Conservation (phyloP, 352 stramenopile species). For the Phytophthora macrochlamydospora region DNA sequence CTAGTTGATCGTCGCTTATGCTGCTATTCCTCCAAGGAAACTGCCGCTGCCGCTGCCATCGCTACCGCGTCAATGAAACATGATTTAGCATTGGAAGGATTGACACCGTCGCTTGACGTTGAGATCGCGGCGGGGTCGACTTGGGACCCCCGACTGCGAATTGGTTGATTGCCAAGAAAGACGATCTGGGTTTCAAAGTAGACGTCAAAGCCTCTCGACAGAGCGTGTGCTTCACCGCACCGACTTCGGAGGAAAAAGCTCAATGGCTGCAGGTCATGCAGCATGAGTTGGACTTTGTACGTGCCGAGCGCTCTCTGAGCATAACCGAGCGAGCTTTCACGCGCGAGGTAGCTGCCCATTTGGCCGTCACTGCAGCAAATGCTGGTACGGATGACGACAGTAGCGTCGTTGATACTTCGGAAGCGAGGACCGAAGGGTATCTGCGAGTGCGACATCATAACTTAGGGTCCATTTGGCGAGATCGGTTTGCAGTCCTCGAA, state of each 20-base stretch:
- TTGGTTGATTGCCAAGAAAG: slow-evolving; percentile 23
- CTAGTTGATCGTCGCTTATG: slow-evolving; percentile 39
- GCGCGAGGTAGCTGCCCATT: slow-evolving; percentile 51
- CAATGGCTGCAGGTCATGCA: slow-evolving; percentile 63
- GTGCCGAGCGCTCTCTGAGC: slow-evolving; percentile 64
- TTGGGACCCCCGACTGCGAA: slow-evolving; percentile 39
- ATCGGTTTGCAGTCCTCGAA: slow-evolving; percentile 51
- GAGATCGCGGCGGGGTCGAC: slow-evolving; percentile 49
- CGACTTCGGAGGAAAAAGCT: slow-evolving; percentile 37
- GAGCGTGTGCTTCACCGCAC: slow-evolving; percentile 44
- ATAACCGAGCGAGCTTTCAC: slow-evolving; percentile 60
- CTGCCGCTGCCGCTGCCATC: neutral
- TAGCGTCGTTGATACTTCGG: neutral
- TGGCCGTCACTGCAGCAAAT: slow-evolving; percentile 20
- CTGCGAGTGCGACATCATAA: slow-evolving; percentile 51
- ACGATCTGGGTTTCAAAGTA: slow-evolving; percentile 48
- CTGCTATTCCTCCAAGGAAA: slow-evolving; percentile 33
- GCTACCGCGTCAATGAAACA: slow-evolving; percentile 6
- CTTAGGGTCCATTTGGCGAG: slow-evolving; percentile 56
- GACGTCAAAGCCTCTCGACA: slow-evolving; percentile 27
- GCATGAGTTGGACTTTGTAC: slow-evolving; percentile 62
- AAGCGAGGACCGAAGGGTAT: slow-evolving; percentile 35
- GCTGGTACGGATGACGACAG: neutral
- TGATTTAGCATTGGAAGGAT: slow-evolving; percentile 7
- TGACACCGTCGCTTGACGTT: slow-evolving; percentile 32